These are phyloP conservation scores for Hyaloscypha hepaticicola DNA, from an alignment of 495 filamentous ascomycete genomes.

Conservation along the genomic window DNA sequence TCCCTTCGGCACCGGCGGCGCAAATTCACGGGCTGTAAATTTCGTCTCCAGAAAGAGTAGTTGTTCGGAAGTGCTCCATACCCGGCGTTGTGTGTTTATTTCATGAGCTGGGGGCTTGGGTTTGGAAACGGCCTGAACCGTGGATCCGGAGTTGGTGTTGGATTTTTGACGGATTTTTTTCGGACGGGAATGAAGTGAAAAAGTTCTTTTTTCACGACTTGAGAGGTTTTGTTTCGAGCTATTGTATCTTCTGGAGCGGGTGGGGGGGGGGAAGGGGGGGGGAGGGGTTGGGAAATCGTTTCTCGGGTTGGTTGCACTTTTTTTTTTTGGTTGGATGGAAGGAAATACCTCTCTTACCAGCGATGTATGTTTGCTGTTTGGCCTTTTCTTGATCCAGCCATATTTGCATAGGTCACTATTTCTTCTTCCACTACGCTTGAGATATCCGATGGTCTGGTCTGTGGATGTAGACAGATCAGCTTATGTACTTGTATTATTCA, in stretches of 20 bases:
- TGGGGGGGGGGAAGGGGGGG: background rate
- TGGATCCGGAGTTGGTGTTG: conserved; percentile 11
- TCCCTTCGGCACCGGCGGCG: conserved; percentile 16
- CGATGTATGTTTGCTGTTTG: conserved; percentile 27
- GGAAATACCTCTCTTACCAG: conserved; percentile 25
- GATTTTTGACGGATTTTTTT: background rate
- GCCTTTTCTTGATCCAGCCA: conserved; percentile 34
- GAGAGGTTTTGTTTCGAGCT: background rate
- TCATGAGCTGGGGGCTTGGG: background rate
- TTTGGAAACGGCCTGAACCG: background rate
- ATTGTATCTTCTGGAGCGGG: background rate
- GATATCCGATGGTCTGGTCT: conserved; percentile 42
- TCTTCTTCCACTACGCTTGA: conserved; percentile 7
- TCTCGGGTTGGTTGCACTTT: background rate
- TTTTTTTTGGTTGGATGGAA: conserved; percentile 13
- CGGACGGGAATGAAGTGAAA: conserved; percentile 6
- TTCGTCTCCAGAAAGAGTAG: conserved; percentile 1
- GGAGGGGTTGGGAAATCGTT: background rate
- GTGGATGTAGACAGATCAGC: conserved; percentile 33
- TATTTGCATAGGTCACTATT: conserved; percentile 20
- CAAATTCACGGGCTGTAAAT: conserved; percentile 19
- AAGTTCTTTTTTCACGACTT: conserved; percentile 8
- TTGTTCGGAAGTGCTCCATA: conserved; percentile 20
- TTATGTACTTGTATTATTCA: conserved; percentile 18
- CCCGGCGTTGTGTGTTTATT: conserved; percentile 23